Conservation (phyloP, 129 eudicot genomes). For the Escallonia herrerae region DNA sequence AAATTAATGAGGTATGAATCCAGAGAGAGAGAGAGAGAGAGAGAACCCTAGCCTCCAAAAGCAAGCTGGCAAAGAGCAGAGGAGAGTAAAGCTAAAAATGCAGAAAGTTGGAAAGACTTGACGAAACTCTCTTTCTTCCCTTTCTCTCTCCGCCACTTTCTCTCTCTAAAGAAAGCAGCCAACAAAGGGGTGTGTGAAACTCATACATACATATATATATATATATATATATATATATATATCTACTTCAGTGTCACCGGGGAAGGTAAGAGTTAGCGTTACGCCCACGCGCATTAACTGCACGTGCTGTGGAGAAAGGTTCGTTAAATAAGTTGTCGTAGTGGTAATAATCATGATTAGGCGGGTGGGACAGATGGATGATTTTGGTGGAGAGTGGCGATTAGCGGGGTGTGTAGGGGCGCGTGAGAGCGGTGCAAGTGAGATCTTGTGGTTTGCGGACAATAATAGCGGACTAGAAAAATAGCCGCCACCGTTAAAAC, state of each 20-base stretch:
- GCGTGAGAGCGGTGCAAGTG: neutral
- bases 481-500: constrained; percentile 16
- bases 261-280: constrained; percentile 11
- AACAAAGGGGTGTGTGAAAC: constrained; percentile 26
- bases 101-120: constrained; percentile 50
- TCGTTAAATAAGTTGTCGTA: no score
- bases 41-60: constrained; percentile 14
- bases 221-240: no score
- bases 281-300: constrained; percentile 31
- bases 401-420: neutral
- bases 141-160: constrained; percentile 11
- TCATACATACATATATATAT: no score
- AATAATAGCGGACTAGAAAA: constrained; percentile 2
- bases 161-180: constrained; percentile 25
- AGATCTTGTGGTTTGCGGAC: constrained; percentile 2
- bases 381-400: no score
- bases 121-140: neutral
- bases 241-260: constrained; percentile 7
- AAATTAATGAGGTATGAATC: constrained; percentile 2
- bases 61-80: constrained; percentile 22
- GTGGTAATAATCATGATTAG: no score
- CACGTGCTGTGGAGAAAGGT: constrained; percentile 7
- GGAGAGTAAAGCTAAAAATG: constrained; percentile 21
- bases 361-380: no score
- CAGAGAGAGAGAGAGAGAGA: constrained; percentile 14